Evolutionary conservation across 495 filamentous ascomycete species (phyloP).

Genomic region (Penicillium nucicola): DNA sequence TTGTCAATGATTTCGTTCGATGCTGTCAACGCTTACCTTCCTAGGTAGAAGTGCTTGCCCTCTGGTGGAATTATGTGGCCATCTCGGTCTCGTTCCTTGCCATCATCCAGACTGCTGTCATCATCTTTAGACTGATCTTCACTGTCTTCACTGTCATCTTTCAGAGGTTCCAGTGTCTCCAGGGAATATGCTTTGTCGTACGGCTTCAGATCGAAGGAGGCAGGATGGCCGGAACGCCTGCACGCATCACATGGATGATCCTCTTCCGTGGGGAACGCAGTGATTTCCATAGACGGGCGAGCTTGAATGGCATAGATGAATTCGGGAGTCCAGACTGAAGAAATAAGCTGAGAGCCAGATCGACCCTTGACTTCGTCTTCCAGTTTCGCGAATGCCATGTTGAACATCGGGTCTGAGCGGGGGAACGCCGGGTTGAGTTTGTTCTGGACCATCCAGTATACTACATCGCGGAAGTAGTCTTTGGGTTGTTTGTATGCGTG

Average conservation of each 20-base stretch:
- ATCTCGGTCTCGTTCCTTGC: slow-evolving; percentile 33
- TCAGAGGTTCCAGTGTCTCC: slow-evolving; percentile 64
- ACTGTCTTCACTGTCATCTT: slow-evolving; percentile 39
- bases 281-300: slow-evolving; percentile 51
- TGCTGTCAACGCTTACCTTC: slow-evolving; percentile 31
- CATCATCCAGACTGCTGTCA: slow-evolving; percentile 35
- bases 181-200: slow-evolving; percentile 67
- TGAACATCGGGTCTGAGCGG: slow-evolving; percentile 61
- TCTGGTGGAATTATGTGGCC: slow-evolving; percentile 31
- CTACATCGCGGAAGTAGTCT: slow-evolving; percentile 72
- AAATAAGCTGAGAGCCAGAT: slow-evolving; percentile 68
- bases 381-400: slow-evolving; percentile 70
- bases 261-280: slow-evolving; percentile 29
- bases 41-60: slow-evolving; percentile 38
- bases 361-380: slow-evolving; percentile 68
- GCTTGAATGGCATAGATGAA: slow-evolving; percentile 65
- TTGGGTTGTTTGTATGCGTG: slow-evolving; percentile 65
- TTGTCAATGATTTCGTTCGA: background rate
- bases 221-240: slow-evolving; percentile 64
- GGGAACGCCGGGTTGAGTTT: slow-evolving; percentile 74
- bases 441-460: slow-evolving; percentile 81
- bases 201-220: slow-evolving; percentile 60
- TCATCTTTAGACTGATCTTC: slow-evolving; percentile 35
- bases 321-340: slow-evolving; percentile 65
- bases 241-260: slow-evolving; percentile 70